Conservation (phyloP, 208 protist genomes). For the Strigomonas culicis region DNA sequence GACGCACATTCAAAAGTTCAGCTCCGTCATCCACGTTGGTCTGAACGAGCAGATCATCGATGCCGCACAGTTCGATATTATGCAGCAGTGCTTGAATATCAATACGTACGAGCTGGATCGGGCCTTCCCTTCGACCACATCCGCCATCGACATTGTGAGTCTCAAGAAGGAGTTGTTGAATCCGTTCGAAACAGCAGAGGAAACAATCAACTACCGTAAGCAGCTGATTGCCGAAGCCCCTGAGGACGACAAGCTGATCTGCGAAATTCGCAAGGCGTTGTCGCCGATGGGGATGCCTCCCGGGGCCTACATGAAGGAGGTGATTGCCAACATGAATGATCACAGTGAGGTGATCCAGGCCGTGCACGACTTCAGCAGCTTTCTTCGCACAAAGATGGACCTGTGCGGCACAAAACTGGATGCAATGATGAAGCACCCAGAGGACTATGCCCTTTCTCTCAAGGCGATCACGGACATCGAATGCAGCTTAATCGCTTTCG, state of each 20-base stretch:
- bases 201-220: constrained; percentile 53
- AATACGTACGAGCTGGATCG: constrained; percentile 71
- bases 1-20: constrained; percentile 62
- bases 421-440: constrained; percentile 42
- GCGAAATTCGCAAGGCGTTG: constrained; percentile 47
- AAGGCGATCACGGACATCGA: constrained; percentile 88
- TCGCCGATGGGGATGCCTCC: constrained; percentile 63
- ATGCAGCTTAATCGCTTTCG: constrained; percentile 73
- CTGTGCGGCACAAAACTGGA: constrained; percentile 51
- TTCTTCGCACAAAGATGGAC: constrained; percentile 44
- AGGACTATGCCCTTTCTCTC: constrained; percentile 84
- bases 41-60: constrained; percentile 14
- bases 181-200: constrained; percentile 63
- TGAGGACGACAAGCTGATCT: constrained; percentile 56
- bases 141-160: constrained; percentile 60
- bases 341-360: constrained; percentile 51
- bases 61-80: constrained; percentile 40
- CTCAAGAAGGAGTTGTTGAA: constrained; percentile 52
- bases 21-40: constrained; percentile 43
- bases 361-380: constrained; percentile 35
- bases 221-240: constrained; percentile 43
- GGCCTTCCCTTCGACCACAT: constrained; percentile 80
- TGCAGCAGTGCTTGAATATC: constrained; percentile 66
- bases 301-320: constrained; percentile 82
- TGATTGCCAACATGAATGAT: constrained; percentile 57